phyloP scores from a whole-genome alignment of 1,139 yeast genomes.

The Geotrichum candidum region DNA sequence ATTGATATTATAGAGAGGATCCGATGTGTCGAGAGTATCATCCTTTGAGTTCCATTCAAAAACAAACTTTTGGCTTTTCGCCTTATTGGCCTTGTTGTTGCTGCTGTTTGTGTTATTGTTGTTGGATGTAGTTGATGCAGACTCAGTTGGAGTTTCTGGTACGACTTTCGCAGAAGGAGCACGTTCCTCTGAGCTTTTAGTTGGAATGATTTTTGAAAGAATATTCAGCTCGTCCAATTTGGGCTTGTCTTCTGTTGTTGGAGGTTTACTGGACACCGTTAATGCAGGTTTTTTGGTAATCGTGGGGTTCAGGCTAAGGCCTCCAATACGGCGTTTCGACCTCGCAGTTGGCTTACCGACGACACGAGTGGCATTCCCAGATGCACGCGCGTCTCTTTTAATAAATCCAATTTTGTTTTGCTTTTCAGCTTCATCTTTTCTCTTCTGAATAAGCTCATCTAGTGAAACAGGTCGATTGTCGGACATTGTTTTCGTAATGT shows the following conservation, averaged over 20 bases:
- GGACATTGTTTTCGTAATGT: not conserved
- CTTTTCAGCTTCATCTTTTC: constrained; percentile 25
- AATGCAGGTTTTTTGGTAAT: not conserved
- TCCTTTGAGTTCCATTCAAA: constrained; percentile 69
- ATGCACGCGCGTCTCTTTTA: constrained; percentile 6
- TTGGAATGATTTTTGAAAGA: constrained; percentile 2
- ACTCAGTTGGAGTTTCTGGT: not conserved
- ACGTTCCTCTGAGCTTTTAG: not conserved
- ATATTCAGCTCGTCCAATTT: not conserved
- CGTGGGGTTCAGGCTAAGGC: constrained; percentile 7
- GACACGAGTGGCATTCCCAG: constrained; percentile 1
- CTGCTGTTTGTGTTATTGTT: not conserved
- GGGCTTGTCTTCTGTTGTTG: not conserved
- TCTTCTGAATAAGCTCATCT: constrained; percentile 40
- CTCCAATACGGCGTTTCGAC: constrained; percentile 7
- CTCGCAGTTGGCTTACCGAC: not conserved
- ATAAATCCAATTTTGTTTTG: constrained; percentile 22
- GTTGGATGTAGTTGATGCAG: not conserved
- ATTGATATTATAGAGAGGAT: constrained; percentile 38
- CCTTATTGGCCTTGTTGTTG: constrained; percentile 3
- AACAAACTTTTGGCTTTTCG: constrained; percentile 40
- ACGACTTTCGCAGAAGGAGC: not conserved
- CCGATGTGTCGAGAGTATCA: constrained; percentile 50
- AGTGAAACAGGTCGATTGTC: constrained; percentile 35
- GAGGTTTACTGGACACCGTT: not conserved